Conservation (phyloP, 1,139 yeast genomes). For the Protomyces inundatus region DNA sequence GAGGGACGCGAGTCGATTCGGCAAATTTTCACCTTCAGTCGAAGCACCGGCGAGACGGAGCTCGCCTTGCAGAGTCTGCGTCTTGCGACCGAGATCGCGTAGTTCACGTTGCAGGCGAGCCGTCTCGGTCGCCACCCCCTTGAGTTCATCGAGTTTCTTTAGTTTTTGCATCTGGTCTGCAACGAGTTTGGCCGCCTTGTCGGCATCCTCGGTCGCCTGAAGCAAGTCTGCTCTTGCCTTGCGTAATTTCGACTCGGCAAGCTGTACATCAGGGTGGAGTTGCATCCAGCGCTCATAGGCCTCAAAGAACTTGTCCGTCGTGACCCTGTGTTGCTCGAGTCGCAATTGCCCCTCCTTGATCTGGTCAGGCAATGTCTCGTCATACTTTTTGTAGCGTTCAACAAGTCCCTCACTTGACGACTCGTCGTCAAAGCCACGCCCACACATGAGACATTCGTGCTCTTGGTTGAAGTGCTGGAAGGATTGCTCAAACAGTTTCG, state of each 20-base stretch:
- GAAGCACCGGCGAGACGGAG: conserved; percentile 39
- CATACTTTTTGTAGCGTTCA: neutral
- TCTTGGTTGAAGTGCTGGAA: neutral
- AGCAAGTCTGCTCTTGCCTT: conserved; percentile 9
- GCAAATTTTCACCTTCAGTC: conserved; percentile 50
- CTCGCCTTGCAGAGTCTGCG: conserved; percentile 39
- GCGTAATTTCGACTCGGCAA: conserved; percentile 17
- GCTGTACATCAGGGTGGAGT: neutral
- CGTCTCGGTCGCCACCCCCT: conserved; percentile 39
- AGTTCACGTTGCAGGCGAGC: conserved; percentile 34
- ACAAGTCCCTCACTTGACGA: neutral
- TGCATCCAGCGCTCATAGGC: conserved; percentile 14
- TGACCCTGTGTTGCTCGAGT: conserved; percentile 2
- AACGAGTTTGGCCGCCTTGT: neutral
- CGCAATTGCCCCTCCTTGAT: neutral
- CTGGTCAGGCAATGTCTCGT: neutral
- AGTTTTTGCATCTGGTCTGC: neutral
- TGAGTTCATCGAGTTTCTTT: conserved; percentile 38
- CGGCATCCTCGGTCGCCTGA: conserved; percentile 11
- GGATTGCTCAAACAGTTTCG: neutral
- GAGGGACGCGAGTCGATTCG: conserved; percentile 46
- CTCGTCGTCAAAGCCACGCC: neutral
- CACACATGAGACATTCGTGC: neutral
- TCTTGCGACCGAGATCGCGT: conserved; percentile 31
- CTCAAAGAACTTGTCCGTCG: conserved; percentile 1